Percentiles rank a stretch among this genome's conserved stretches.
These are phyloP conservation scores for Hanseniaspora nectarophila DNA, from an alignment of 805 yeast genomes.

Conservation along the genomic window DNA sequence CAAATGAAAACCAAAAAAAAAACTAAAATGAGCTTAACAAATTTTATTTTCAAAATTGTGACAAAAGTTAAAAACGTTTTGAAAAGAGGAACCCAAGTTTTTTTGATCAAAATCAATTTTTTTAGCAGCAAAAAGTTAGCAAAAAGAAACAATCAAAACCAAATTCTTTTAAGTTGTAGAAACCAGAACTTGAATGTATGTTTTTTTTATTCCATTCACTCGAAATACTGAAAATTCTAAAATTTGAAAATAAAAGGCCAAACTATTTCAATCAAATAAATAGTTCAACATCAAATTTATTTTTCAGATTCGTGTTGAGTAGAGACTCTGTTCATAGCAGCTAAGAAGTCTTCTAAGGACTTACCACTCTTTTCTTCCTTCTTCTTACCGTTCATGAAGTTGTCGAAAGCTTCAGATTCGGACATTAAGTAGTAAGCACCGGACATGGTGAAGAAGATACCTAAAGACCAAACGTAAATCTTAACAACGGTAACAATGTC, in stretches of 20 bases:
- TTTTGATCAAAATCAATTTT: too few relatives aligned
- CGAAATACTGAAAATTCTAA: too few relatives aligned
- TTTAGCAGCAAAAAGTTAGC: too few relatives aligned
- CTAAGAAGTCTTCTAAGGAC: conserved; percentile 72
- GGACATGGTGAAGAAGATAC: conserved; percentile 91
- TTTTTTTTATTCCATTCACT: too few relatives aligned
- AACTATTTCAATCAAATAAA: background rate
- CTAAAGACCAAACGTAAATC: conserved; percentile 91
- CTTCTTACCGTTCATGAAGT: conserved; percentile 73
- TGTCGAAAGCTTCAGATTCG: conserved; percentile 64
- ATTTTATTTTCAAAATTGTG: background rate
- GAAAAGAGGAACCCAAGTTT: too few relatives aligned
- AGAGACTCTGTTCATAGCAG: conserved; percentile 79
- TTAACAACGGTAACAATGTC: conserved; percentile 90
- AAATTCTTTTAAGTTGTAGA: too few relatives aligned
- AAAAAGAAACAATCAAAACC: too few relatives aligned
- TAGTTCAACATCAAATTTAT: conserved; percentile 27
- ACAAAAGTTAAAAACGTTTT: background rate
- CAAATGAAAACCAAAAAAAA: too few relatives aligned
- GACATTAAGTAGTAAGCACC: conserved; percentile 94
- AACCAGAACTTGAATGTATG: too few relatives aligned
- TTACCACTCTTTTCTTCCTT: conserved; percentile 48
- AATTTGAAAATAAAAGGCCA: too few relatives aligned
- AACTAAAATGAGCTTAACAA: too few relatives aligned
- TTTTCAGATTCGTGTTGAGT: conserved; percentile 77